phyloP scores from a whole-genome alignment of 306 rosid genomes.

The Herpetospermum pedunculosum region DNA sequence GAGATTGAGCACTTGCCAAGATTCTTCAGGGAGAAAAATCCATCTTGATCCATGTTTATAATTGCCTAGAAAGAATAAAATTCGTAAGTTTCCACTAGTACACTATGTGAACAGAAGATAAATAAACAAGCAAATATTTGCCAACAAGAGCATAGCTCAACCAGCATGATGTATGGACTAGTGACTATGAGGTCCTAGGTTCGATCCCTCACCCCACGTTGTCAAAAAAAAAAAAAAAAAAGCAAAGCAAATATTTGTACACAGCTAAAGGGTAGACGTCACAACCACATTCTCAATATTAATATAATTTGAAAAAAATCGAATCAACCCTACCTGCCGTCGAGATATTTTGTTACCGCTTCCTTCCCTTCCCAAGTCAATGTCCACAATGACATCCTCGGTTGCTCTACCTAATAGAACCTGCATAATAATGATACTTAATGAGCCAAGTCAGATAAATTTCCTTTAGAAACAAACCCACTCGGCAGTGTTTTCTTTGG shows the following conservation, averaged over 20 bases:
- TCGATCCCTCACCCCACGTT: no score
- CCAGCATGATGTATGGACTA: no score
- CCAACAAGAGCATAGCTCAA: no score
- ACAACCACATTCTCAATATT: slow-evolving; percentile 1
- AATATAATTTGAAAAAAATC: not conserved
- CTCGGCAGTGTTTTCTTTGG: not conserved
- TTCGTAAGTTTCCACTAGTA: not conserved
- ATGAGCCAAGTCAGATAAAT: not conserved
- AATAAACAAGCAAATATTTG: not conserved
- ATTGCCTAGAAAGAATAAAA: slow-evolving; percentile 36
- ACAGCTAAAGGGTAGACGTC: not conserved
- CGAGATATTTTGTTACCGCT: slow-evolving; percentile 66
- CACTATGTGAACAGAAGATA: slow-evolving; percentile 1
- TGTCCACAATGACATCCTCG: slow-evolving; percentile 53
- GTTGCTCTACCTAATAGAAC: slow-evolving; percentile 89
- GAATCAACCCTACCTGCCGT: slow-evolving; percentile 53
- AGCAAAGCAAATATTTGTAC: not conserved
- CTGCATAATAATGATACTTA: slow-evolving; percentile 23
- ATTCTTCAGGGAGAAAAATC: slow-evolving; percentile 66
- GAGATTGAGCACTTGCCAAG: slow-evolving; percentile 57
- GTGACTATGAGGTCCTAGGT: no score
- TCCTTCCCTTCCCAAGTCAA: slow-evolving; percentile 85
- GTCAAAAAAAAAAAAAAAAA: no score
- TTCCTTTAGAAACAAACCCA: not conserved
- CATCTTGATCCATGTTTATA: slow-evolving; percentile 62